Evolutionary conservation across 495 filamentous ascomycete species (phyloP), one percentile per base, ranked within the genome.

Genomic region (Penicillium daleae): DNA sequence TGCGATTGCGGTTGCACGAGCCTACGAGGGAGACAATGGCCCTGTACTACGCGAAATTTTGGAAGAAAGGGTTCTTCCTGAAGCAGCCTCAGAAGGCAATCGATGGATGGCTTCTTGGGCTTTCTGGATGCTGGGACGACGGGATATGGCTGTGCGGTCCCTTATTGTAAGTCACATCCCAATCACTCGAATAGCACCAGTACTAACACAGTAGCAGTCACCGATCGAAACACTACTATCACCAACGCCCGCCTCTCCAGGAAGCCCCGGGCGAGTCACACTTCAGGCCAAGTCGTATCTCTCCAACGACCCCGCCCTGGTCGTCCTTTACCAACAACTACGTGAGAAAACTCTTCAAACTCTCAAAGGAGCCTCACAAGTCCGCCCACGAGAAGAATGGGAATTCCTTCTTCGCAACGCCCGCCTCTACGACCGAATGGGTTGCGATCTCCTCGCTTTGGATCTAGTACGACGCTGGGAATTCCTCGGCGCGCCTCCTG

Each of bases 51-150:
- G 81, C 32, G 85, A 84, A 56, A 80, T 98, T 2, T 79, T 99
- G 1, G 84, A 91, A 71, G 91, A 96, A 24, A 89, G 86, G 60
- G 86, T 97, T 26, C 80, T 98, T 0, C 83, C 88, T 1, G 80
- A 91, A 62, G 95, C 96, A 8, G 85, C 90, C 3, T 79, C 86
- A 12, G 87, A 92, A 59, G 92, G 92, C 1, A 94, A 98, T 72
- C 84, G 94, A 57, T 99, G 96, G 96, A 86, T 96, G 51, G 92
- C 93, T 3, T 92, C 90, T 1, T 99, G 96, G 96, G 91, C 92
- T 4, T 97, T 94, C 74, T 96, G 93, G 91, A 92, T 96, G 88
- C 82, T 99, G 19, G 86, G 87, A 40, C 80, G 88, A 56, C 83
- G 86, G 42, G 92, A 96, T 68, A 90, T 92, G 83, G 92, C 94